These are phyloP conservation scores for Eremochloa ophiuroides DNA, from an alignment of 176 grass and related monocot species.

Conservation along the genomic window DNA sequence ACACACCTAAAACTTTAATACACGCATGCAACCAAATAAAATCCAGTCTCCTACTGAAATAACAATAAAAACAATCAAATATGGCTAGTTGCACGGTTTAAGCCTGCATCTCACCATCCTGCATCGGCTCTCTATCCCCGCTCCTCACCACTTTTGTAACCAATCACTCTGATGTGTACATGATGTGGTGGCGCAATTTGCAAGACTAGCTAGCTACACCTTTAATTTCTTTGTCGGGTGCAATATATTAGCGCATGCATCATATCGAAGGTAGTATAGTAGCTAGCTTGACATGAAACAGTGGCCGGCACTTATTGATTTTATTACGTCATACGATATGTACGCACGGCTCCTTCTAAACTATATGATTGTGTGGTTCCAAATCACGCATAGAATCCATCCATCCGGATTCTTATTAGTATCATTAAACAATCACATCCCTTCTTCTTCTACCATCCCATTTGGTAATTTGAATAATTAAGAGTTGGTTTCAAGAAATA, in stretches of 20 bases:
- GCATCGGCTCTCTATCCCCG: no score
- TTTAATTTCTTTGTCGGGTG: background rate
- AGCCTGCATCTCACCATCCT: no score
- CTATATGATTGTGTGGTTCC: background rate
- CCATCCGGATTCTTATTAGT: background rate
- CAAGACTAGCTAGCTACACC: no score
- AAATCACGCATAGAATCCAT: constrained; percentile 16
- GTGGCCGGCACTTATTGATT: background rate
- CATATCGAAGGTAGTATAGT: background rate
- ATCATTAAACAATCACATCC: background rate
- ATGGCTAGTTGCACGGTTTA: no score
- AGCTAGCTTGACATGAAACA: background rate
- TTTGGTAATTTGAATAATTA: constrained; percentile 52
- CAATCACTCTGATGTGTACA: no score
- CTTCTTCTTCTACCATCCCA: background rate
- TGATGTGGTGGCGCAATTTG: background rate
- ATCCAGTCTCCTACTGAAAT: no score
- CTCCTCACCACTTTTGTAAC: no score
- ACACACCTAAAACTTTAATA: no score
- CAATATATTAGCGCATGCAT: background rate
- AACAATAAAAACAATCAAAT: no score
- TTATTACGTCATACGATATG: background rate
- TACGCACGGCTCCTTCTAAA: background rate
- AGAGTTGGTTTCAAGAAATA: constrained; percentile 52
- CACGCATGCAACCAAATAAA: no score